Evolutionary conservation across 345 rosid genomes (phyloP), one percentile per base, ranked within the genome.

Genomic region (Camelina hispida): DNA sequence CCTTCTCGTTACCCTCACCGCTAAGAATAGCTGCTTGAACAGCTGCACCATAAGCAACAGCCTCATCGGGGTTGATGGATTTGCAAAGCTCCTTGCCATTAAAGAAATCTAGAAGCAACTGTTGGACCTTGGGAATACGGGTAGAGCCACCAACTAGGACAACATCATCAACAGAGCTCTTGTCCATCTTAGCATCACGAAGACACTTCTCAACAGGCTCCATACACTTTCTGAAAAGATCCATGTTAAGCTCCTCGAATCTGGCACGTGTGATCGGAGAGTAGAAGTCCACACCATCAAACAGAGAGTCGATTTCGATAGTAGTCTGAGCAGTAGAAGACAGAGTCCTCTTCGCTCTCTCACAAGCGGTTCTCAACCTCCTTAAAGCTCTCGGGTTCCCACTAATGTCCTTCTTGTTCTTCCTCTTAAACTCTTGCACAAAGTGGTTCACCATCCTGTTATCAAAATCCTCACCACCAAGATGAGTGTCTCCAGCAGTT

Each of bases 1-100:
- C 94, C 84, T 87, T 89, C 79, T 89, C 94, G 2, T 87, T 87
- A 35, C 94, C 93, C 73, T 89, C 91, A 1, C 93, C 94, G 53
- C 91, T 87, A 71, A 89, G 78, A 61, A 89, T 89, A 17, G 94
- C 94, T 43, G 91, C 94, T 57, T 89, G 94, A 7, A 89, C 94
- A 9, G 94, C 95, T 10, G 95, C 95, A 65, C 95, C 95, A 12
- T 89, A 89, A 1, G 95, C 95, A 25, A 89, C 95, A 2, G 95
- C 95, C 76, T 89, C 95, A 55, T 89, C 94, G 0, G 94, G 94
- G 76, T 89, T 89, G 47, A 88, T 88, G 54, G 87, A 86, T 80
- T 88, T 88, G 85, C 93, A 88, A 5, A 86, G 90, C 73, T 86
- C 93, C 80, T 88, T 88, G 0, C 93, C 93, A 11, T 88, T 88